A percentile compares a stretch with the other conserved stretches of the same genome.
These are phyloP conservation scores for Arachnomyces sp. DNA, from an alignment of 2,329 filamentous ascomycete genomes.

Conservation along the genomic window DNA sequence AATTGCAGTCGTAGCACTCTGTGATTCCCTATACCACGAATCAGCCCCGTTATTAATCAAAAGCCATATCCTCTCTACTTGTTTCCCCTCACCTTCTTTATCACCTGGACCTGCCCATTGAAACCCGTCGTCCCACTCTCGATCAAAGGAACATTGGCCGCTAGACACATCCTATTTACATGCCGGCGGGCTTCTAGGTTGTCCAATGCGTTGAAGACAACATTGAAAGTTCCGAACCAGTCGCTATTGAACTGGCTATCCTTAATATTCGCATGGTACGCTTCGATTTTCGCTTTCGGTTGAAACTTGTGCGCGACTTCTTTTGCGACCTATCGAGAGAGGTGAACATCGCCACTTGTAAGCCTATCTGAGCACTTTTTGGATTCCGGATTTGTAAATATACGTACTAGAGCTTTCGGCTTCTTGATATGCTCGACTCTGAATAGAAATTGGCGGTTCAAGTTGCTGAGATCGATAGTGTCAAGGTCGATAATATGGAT, in stretches of 20 bases:
- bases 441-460: constrained; percentile 97
- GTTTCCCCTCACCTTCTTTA: constrained; percentile 59
- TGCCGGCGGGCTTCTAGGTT: constrained; percentile 89
- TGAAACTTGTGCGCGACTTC: constrained; percentile 89
- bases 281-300: constrained; percentile 74
- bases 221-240: constrained; percentile 75
- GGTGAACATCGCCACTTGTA: constrained; percentile 15
- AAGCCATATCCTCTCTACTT: background rate
- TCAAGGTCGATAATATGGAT: constrained; percentile 95
- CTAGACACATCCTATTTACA: constrained; percentile 95
- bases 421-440: constrained; percentile 97
- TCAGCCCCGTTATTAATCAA: constrained; percentile 6
- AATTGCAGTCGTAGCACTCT: constrained; percentile 91
- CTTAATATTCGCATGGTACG: constrained; percentile 93
- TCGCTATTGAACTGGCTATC: constrained; percentile 75
- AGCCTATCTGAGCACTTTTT: constrained; percentile 8
- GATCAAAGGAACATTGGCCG: constrained; percentile 80
- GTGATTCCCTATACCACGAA: constrained; percentile 54
- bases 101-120: constrained; percentile 95
- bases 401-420: constrained; percentile 76
- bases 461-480: constrained; percentile 94
- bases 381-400: constrained; percentile 2
- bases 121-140: constrained; percentile 98
- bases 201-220: constrained; percentile 96
- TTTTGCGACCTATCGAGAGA: constrained; percentile 65